These are phyloP conservation scores for Colletotrichum navitas DNA, from an alignment of 2,329 filamentous ascomycete species.

Conservation along the genomic window DNA sequence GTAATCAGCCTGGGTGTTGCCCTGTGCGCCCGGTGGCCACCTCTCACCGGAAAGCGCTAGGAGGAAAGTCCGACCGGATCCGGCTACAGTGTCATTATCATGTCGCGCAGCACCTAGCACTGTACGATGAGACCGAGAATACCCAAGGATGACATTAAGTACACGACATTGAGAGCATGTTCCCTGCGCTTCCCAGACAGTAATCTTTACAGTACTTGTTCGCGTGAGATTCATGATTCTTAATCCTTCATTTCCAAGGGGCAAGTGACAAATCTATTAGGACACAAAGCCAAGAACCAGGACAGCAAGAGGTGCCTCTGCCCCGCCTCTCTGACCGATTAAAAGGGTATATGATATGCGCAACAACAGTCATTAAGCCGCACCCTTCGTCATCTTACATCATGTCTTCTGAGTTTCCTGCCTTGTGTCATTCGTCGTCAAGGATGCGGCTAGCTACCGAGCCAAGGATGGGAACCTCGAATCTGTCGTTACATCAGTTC, in stretches of 20 bases:
- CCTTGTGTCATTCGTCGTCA: constrained; percentile 75
- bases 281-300: background rate
- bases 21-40: constrained; percentile 40
- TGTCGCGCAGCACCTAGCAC: background rate
- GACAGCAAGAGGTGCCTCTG: background rate
- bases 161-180: background rate
- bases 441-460: constrained; percentile 87
- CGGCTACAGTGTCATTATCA: constrained; percentile 7
- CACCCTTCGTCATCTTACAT: background rate
- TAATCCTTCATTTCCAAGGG: background rate
- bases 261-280: background rate
- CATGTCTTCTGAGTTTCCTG: background rate
- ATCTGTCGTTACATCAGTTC: constrained; percentile 62
- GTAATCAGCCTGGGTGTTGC: constrained; percentile 44
- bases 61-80: constrained; percentile 42
- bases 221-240: background rate
- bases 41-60: constrained; percentile 37
- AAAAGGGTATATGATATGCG: constrained; percentile 42
- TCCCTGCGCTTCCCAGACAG: background rate
- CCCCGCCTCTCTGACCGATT: constrained; percentile 18
- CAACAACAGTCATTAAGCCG: constrained; percentile 35
- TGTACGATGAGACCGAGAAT: background rate
- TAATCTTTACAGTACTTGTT: background rate
- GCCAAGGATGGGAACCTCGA: constrained; percentile 90
- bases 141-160: background rate